These are phyloP conservation scores for Pyrenophora seminiperda DNA, from an alignment of 2,329 filamentous ascomycete species.

Conservation along the genomic window DNA sequence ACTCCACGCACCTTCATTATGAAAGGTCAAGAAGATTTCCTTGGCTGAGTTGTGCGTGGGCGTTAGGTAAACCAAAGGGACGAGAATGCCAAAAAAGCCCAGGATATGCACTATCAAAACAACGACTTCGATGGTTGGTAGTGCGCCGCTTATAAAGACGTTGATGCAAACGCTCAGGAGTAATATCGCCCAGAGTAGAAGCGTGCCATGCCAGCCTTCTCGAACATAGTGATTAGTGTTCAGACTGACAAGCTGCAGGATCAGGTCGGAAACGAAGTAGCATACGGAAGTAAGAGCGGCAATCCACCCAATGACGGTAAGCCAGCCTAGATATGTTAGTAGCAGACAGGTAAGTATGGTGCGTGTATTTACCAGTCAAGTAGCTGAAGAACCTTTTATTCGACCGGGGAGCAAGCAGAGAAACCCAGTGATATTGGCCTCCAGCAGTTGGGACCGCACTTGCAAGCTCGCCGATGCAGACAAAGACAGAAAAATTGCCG, in stretches of 20 bases:
- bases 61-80: constrained; percentile 46
- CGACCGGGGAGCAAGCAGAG: constrained; percentile 50
- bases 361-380: constrained; percentile 42
- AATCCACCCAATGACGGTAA: constrained; percentile 53
- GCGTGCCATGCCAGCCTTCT: constrained; percentile 57
- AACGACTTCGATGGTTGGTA: constrained; percentile 57
- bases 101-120: constrained; percentile 58
- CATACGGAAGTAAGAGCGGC: constrained; percentile 46
- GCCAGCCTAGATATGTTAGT: constrained; percentile 47
- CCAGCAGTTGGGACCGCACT: constrained; percentile 48
- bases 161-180: constrained; percentile 53
- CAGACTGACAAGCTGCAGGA: constrained; percentile 45
- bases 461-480: constrained; percentile 46
- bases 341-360: background rate
- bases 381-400: constrained; percentile 54
- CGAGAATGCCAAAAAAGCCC: constrained; percentile 59
- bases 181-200: constrained; percentile 55
- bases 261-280: constrained; percentile 44
- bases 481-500: constrained; percentile 46
- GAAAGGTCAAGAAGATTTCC: constrained; percentile 54
- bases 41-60: constrained; percentile 48
- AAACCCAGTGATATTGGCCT: constrained; percentile 51
- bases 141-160: constrained; percentile 52
- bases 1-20: constrained; percentile 54
- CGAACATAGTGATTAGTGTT: constrained; percentile 46